Conservation (phyloP, 1,284 basidiomycete species). For the Fomitopsis palustris region DNA sequence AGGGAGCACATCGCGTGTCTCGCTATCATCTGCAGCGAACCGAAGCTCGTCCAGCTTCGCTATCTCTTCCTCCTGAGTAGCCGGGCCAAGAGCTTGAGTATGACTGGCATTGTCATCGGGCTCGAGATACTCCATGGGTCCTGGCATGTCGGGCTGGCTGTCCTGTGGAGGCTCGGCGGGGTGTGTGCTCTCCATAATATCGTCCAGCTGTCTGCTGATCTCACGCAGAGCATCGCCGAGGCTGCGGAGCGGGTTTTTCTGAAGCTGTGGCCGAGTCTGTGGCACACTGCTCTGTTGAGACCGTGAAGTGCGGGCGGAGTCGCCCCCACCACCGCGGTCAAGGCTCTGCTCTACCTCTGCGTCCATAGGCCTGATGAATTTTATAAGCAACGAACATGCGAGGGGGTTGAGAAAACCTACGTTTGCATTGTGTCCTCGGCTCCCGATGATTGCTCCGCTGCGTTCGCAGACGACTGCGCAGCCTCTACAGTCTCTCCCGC, state of each 20-base stretch:
- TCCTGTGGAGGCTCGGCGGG: slow-evolving; percentile 26
- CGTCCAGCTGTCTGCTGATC: slow-evolving; percentile 81
- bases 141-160: slow-evolving; percentile 29
- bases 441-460: neutral
- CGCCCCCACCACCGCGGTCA: slow-evolving; percentile 16
- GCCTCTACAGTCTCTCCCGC: neutral
- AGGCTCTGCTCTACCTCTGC: slow-evolving; percentile 8
- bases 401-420: neutral
- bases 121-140: slow-evolving; percentile 82
- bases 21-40: slow-evolving; percentile 59
- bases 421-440: neutral
- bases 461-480: neutral
- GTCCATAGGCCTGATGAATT: slow-evolving; percentile 4
- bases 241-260: slow-evolving; percentile 68
- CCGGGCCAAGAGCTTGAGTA: slow-evolving; percentile 89
- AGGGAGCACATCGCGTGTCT: slow-evolving; percentile 29
- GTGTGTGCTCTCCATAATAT: slow-evolving; percentile 66
- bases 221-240: slow-evolving; percentile 87
- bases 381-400: neutral
- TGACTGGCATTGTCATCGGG: slow-evolving; percentile 71
- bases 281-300: slow-evolving; percentile 43
- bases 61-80: slow-evolving; percentile 72
- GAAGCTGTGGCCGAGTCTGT: slow-evolving; percentile 33
- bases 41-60: slow-evolving; percentile 81
- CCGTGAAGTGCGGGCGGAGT: slow-evolving; percentile 38